These are phyloP conservation scores for Aspergillus pseudonomiae DNA, from an alignment of 2,329 filamentous ascomycete species.

Conservation along the genomic window DNA sequence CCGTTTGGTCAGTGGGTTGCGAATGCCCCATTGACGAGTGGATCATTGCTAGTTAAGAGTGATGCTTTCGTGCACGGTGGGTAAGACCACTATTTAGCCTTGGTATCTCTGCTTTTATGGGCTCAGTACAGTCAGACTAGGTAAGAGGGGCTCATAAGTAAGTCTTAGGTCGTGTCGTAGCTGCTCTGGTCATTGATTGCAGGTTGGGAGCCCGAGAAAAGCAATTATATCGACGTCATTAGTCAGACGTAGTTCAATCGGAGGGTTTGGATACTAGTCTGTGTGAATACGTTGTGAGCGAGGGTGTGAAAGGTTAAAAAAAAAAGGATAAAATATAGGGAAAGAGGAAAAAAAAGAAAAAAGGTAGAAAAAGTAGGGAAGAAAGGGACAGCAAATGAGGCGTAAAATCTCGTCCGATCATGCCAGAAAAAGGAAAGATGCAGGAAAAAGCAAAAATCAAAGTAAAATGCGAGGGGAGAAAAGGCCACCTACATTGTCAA, in stretches of 20 bases:
- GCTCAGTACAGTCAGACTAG: not conserved
- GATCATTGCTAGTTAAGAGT: constrained; percentile 13
- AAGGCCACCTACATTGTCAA: not conserved
- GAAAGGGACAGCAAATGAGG: constrained; percentile 4
- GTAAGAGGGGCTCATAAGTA: not conserved
- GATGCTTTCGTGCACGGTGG: constrained; percentile 15
- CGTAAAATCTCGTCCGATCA: constrained; percentile 5
- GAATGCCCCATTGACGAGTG: constrained; percentile 18
- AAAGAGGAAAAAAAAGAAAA: constrained; percentile 6
- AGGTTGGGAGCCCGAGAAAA: constrained; percentile 1
- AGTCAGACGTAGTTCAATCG: constrained; percentile 4
- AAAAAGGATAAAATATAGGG: not conserved
- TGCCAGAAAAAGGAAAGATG: constrained; percentile 12
- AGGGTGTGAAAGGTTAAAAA: constrained; percentile 6
- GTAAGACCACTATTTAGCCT: constrained; percentile 6
- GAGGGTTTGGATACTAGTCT: constrained; percentile 3
- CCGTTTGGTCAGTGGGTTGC: constrained; percentile 22
- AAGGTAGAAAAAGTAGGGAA: constrained; percentile 7
- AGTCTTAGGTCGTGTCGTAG: not conserved
- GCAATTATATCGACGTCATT: constrained; percentile 3
- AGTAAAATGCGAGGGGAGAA: not conserved
- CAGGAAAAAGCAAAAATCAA: constrained; percentile 7
- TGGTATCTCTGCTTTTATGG: not conserved
- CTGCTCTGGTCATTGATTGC: not conserved
- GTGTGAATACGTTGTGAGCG: not conserved